Percentiles rank a stretch among this genome's conserved stretches.
Conservation (phyloP, 2,329 filamentous ascomycete genomes). For the Dactylella cylindrospora region DNA sequence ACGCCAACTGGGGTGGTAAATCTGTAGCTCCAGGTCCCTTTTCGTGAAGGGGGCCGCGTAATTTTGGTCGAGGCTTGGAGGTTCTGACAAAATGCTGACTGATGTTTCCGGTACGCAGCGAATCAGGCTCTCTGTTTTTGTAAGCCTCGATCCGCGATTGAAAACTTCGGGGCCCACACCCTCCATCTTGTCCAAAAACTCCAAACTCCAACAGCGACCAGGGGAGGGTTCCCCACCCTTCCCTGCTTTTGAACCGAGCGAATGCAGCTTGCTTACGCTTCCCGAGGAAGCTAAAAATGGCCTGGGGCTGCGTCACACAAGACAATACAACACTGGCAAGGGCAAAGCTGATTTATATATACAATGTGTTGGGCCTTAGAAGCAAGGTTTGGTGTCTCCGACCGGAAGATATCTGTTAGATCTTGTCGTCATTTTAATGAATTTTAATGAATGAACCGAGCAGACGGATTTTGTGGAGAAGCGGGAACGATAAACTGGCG, state of each 20-base stretch:
- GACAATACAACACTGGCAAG: too few relatives aligned
- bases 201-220: constrained; percentile 2
- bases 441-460: too few relatives aligned
- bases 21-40: too few relatives aligned
- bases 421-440: too few relatives aligned
- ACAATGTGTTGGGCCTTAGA: background rate
- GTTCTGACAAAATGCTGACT: constrained; percentile 40
- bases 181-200: too few relatives aligned
- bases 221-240: constrained; percentile 11
- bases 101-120: constrained; percentile 3
- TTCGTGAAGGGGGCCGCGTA: too few relatives aligned
- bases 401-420: too few relatives aligned
- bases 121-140: constrained; percentile 35
- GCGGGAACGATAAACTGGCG: too few relatives aligned
- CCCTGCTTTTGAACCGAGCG: constrained; percentile 16
- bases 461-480: too few relatives aligned
- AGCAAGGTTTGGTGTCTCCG: too few relatives aligned
- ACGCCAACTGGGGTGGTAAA: too few relatives aligned
- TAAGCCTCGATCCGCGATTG: constrained; percentile 16
- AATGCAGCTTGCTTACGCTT: constrained; percentile 40
- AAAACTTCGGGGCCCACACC: too few relatives aligned
- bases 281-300: background rate
- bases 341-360: background rate
- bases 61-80: background rate
- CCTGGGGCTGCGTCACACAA: constrained; percentile 36